phyloP scores from a whole-genome alignment of 805 yeast genomes.

The Schwanniomyces occidentalis region DNA sequence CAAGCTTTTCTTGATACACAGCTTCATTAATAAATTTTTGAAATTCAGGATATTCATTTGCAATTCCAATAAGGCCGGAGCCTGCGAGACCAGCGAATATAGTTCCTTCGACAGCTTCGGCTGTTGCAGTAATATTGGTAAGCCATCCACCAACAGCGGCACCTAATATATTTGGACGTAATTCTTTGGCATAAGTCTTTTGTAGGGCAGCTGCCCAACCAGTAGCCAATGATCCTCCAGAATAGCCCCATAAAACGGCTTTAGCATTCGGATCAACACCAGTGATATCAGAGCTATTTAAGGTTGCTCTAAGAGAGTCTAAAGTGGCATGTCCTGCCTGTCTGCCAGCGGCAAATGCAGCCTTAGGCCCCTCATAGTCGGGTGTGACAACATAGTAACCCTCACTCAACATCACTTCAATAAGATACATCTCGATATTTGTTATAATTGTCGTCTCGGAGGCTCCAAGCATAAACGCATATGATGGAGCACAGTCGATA shows the following conservation, averaged over 20 bases:
- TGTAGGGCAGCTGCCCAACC: conserved; percentile 28
- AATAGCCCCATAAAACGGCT: conserved; percentile 27
- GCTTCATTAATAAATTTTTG: conserved; percentile 1
- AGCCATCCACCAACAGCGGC: conserved; percentile 32
- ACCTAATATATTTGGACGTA: conserved; percentile 19
- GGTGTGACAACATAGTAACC: conserved; percentile 18
- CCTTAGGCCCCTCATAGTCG: conserved; percentile 28
- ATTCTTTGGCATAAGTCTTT: conserved; percentile 30
- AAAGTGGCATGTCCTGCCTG: conserved; percentile 23
- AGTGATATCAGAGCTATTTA: conserved; percentile 15
- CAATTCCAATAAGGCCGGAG: conserved; percentile 22
- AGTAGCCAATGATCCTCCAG: conserved; percentile 31
- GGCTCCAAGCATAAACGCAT: conserved; percentile 16
- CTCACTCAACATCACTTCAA: conserved; percentile 15
- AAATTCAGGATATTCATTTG: conserved; percentile 24
- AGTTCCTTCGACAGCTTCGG: conserved; percentile 18
- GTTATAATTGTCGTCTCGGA: conserved; percentile 8
- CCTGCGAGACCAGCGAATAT: conserved; percentile 23
- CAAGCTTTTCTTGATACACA: conserved; percentile 3
- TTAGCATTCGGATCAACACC: conserved; percentile 20
- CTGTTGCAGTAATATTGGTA: conserved; percentile 22
- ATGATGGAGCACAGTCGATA: conserved; percentile 21
- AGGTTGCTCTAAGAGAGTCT: conserved; percentile 24
- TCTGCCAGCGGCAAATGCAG: conserved; percentile 22
- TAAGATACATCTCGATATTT: conserved; percentile 15